These are phyloP conservation scores for Tolypocladium pustulatum DNA, from an alignment of 2,329 filamentous ascomycete genomes.

Conservation along the genomic window DNA sequence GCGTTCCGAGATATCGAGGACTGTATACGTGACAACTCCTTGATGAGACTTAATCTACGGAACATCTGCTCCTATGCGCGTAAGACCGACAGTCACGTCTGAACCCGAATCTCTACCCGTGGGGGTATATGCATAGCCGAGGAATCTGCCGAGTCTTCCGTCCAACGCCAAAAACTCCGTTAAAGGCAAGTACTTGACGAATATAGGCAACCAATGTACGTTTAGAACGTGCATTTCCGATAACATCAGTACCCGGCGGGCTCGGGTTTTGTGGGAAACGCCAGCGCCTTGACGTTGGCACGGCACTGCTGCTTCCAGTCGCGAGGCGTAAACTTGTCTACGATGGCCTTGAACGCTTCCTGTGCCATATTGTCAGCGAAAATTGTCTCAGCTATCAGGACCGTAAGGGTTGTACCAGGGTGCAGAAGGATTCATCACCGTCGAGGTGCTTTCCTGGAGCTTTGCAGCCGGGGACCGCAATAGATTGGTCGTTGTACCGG, in stretches of 20 bases:
- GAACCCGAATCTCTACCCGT: too few relatives aligned
- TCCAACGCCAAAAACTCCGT: neutral
- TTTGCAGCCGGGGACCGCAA: slow-evolving; percentile 75
- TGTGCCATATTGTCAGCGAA: slow-evolving; percentile 19
- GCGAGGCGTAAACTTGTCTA: slow-evolving; percentile 77
- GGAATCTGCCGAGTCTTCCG: neutral
- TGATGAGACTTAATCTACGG: neutral
- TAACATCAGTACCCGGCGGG: slow-evolving; percentile 36
- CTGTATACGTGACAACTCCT: neutral
- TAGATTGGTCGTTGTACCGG: slow-evolving; percentile 78
- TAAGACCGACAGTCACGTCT: too few relatives aligned
- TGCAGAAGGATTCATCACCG: slow-evolving; percentile 84
- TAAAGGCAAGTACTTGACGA: neutral
- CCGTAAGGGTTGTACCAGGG: slow-evolving; percentile 49
- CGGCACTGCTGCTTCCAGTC: slow-evolving; percentile 58
- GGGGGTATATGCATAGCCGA: neutral
- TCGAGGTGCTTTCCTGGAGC: slow-evolving; percentile 69
- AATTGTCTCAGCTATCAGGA: neutral
- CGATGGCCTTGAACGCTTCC: slow-evolving; percentile 85
- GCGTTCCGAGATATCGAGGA: neutral
- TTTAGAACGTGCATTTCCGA: neutral
- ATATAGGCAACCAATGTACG: neutral
- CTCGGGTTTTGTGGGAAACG: slow-evolving; percentile 37
- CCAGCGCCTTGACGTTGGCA: slow-evolving; percentile 29
- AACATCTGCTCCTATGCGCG: too few relatives aligned